These are phyloP conservation scores for Triticum turgidum DNA, from an alignment of 176 grass and related monocot species.

Conservation along the genomic window DNA sequence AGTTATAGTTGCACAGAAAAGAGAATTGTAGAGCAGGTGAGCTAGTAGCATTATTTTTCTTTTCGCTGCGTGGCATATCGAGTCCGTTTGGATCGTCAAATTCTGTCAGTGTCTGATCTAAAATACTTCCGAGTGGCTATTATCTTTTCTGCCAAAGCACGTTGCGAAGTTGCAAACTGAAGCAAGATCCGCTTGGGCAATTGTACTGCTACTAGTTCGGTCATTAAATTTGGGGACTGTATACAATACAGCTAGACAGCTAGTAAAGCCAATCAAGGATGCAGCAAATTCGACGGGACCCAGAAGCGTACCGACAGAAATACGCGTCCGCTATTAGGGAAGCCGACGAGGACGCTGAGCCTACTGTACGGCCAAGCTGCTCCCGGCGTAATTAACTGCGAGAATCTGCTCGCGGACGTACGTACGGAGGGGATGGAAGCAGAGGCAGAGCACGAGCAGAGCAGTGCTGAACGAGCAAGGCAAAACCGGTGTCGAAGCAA, in stretches of 20 bases:
- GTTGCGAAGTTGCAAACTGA: background rate
- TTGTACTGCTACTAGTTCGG: background rate
- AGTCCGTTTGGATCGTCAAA: background rate
- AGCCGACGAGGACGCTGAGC: background rate
- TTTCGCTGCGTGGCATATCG: background rate
- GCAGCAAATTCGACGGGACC: background rate
- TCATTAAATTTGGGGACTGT: background rate
- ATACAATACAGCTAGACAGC: conserved; percentile 3
- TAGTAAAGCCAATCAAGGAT: conserved; percentile 8
- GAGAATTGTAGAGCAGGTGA: background rate
- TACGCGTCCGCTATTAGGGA: background rate
- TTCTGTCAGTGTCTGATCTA: background rate
- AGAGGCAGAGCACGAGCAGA: background rate
- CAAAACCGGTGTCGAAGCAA: background rate
- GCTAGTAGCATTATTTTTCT: background rate
- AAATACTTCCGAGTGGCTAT: background rate
- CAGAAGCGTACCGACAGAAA: background rate
- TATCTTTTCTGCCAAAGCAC: background rate
- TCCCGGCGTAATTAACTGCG: background rate
- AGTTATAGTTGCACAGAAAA: background rate
- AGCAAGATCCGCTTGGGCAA: background rate
- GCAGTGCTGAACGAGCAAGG: background rate
- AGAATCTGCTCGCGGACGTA: background rate
- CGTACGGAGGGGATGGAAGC: background rate
- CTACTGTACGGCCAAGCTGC: background rate